Conservation (phyloP, 2,329 filamentous ascomycete genomes). For the Dactylellina cionopaga region DNA sequence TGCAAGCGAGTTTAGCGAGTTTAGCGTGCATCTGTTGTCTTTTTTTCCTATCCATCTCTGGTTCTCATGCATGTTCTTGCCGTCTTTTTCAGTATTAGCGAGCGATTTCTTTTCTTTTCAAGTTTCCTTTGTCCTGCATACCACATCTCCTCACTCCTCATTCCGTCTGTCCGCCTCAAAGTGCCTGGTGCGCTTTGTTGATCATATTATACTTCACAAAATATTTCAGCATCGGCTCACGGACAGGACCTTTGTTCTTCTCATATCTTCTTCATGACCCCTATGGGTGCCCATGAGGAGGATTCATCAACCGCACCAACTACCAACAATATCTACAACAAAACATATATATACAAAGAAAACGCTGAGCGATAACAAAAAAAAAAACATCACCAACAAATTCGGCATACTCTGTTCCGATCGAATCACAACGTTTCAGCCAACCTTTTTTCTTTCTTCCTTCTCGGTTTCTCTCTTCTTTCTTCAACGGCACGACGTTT, state of each 20-base stretch:
- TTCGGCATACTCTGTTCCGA: conserved; percentile 11
- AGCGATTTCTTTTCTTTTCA: conserved; percentile 45
- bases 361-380: conserved; percentile 47
- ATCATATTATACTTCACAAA: conserved; percentile 31
- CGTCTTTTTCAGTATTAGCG: conserved; percentile 49
- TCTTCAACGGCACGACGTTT: conserved; percentile 30
- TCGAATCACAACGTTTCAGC: conserved; percentile 12
- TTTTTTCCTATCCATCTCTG: conserved; percentile 22
- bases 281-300: conserved; percentile 20
- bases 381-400: conserved; percentile 35
- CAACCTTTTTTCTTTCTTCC: conserved; percentile 1
- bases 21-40: conserved; percentile 51
- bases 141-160: conserved; percentile 31
- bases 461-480: conserved; percentile 21
- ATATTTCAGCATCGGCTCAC: conserved; percentile 42
- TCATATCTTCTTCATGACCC: conserved; percentile 24
- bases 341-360: conserved; percentile 35
- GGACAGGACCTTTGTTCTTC: conserved; percentile 40
- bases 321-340: conserved; percentile 28
- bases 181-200: conserved; percentile 52
- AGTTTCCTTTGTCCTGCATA: conserved; percentile 52
- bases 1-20: conserved; percentile 52
- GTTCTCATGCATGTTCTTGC: conserved; percentile 18
- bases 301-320: conserved; percentile 30
- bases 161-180: conserved; percentile 50